phyloP scores from a whole-genome alignment of 768 basidiomycete species.

The Tylopilus sp. region DNA sequence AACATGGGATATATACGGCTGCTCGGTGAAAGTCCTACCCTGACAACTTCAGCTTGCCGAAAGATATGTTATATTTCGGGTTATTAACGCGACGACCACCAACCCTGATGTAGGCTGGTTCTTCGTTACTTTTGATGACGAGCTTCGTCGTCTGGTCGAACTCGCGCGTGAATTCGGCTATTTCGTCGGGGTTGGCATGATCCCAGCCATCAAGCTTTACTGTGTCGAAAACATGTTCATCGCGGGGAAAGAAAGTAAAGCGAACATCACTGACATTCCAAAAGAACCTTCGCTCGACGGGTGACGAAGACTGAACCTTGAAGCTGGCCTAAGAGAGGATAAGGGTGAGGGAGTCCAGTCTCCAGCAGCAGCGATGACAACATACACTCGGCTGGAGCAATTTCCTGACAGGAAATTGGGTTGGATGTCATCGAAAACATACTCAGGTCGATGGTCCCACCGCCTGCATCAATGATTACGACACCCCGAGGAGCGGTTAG shows the following conservation, averaged over 20 bases:
- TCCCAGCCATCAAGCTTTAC: slow-evolving; percentile 1
- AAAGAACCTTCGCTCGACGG: too few relatives aligned
- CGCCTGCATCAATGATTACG: neutral
- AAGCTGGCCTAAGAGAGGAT: neutral
- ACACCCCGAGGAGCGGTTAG: neutral
- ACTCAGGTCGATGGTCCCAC: neutral
- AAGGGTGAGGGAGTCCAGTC: too few relatives aligned
- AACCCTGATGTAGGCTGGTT: slow-evolving; percentile 12
- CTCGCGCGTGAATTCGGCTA: neutral
- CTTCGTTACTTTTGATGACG: neutral
- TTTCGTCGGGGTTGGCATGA: neutral
- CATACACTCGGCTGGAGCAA: neutral
- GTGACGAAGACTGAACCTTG: too few relatives aligned
- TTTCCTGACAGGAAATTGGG: neutral
- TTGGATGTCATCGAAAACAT: neutral
- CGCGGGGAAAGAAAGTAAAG: too few relatives aligned
- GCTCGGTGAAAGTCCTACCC: neutral
- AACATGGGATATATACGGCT: too few relatives aligned
- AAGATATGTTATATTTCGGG: neutral
- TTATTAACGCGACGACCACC: neutral
- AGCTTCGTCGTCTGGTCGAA: slow-evolving; percentile 4
- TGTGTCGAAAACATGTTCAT: neutral
- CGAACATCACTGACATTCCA: too few relatives aligned
- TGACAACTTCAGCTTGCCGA: slow-evolving; percentile 8
- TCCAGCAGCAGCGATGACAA: too few relatives aligned